These are phyloP conservation scores for Corynascus novoguineensis DNA, from an alignment of 495 filamentous ascomycete species.

Conservation along the genomic window DNA sequence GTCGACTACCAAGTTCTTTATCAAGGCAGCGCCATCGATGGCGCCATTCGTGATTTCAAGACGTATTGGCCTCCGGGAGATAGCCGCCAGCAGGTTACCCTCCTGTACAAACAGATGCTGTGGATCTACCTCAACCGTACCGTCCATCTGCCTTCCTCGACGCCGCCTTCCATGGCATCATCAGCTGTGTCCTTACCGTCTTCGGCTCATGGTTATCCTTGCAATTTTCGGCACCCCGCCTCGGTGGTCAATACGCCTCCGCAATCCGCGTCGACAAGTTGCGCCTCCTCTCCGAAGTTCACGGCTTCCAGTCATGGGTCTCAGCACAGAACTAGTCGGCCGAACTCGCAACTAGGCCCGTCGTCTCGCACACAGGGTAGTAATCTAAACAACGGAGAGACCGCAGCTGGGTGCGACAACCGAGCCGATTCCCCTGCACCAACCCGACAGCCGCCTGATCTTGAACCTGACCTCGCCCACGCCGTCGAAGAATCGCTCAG, in stretches of 20 bases:
- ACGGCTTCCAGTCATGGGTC: background rate
- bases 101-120: conserved; percentile 83
- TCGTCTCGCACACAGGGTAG: background rate
- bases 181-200: conserved; percentile 27
- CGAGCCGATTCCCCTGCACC: conserved; percentile 47
- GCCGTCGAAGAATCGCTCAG: conserved; percentile 75
- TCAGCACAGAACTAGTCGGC: conserved; percentile 21
- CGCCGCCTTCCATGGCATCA: conserved; percentile 24
- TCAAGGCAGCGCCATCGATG: conserved; percentile 72
- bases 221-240: conserved; percentile 13
- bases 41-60: conserved; percentile 68
- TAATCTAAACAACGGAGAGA: background rate
- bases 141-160: conserved; percentile 57
- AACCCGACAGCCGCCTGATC: conserved; percentile 34
- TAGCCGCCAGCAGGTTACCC: conserved; percentile 66
- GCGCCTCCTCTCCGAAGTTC: conserved; percentile 35
- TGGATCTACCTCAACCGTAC: conserved; percentile 89
- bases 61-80: conserved; percentile 65
- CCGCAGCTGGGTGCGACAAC: background rate
- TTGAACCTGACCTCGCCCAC: conserved; percentile 58
- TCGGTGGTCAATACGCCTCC: conserved; percentile 35
- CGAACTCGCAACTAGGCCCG: background rate
- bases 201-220: conserved; percentile 10
- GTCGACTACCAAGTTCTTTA: conserved; percentile 71
- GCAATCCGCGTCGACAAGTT: conserved; percentile 38